phyloP scores from a whole-genome alignment of 2,329 filamentous ascomycete genomes.

The Neoscytalidium dimidiatum region DNA sequence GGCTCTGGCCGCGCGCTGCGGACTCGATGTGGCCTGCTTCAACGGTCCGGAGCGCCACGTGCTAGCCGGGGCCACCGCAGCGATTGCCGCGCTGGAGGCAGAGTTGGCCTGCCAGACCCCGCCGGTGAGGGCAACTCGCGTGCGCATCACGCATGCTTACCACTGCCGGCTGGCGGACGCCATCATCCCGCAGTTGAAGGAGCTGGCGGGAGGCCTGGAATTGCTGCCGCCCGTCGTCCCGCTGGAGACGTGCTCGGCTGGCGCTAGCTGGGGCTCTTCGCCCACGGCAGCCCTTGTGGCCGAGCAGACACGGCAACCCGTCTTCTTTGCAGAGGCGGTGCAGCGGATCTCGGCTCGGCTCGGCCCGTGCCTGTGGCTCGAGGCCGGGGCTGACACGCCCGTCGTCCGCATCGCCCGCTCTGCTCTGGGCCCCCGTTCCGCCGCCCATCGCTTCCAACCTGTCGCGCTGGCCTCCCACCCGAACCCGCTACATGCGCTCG shows the following conservation, averaged over 20 bases:
- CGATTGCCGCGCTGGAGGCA: slow-evolving; percentile 10
- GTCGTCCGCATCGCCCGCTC: slow-evolving; percentile 19
- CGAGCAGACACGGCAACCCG: slow-evolving; percentile 21
- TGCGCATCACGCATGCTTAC: slow-evolving; percentile 28
- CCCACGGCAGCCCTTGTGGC: background rate
- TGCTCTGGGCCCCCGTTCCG: background rate
- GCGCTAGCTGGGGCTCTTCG: background rate
- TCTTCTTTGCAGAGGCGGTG: slow-evolving; percentile 18
- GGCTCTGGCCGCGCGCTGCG: background rate
- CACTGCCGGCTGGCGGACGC: background rate
- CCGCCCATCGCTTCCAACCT: background rate
- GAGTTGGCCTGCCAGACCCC: background rate
- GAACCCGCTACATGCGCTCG: background rate
- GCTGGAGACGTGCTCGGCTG: background rate
- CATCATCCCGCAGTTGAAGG: background rate
- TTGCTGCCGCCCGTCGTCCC: slow-evolving; percentile 22
- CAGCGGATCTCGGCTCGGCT: slow-evolving; percentile 22
- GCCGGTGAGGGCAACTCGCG: background rate
- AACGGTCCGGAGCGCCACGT: slow-evolving; percentile 22
- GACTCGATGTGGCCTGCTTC: slow-evolving; percentile 23
- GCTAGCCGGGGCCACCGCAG: slow-evolving; percentile 21
- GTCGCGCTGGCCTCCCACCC: background rate
- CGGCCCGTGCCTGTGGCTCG: slow-evolving; percentile 31
- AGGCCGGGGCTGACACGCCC: slow-evolving; percentile 31
- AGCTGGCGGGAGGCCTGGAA: background rate